Evolutionary conservation across 208 protist genomes (phyloP).

Genomic region (Acanthamoeba sp.): DNA sequence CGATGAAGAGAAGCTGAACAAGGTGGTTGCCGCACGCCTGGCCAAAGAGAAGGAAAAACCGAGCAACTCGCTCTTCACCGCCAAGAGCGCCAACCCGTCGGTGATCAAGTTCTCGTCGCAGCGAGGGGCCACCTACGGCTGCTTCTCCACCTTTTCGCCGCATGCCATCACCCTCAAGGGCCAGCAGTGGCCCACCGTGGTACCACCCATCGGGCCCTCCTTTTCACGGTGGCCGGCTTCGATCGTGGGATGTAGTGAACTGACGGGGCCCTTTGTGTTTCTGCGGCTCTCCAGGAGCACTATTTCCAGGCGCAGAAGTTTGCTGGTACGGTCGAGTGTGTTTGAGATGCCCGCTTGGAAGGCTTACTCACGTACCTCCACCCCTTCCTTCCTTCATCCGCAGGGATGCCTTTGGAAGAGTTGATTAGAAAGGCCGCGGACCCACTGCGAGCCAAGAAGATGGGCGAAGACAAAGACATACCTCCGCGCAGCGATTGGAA

Average conservation of each 20-base stretch:
- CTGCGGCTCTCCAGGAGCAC: background rate
- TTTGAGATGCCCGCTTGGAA: background rate
- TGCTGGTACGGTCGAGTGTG: background rate
- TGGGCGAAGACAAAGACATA: conserved; percentile 49
- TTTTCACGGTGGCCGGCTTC: background rate
- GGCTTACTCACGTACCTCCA: background rate
- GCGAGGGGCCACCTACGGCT: conserved; percentile 30
- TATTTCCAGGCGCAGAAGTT: conserved; percentile 73
- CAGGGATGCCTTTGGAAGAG: conserved; percentile 62
- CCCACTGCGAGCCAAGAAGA: conserved; percentile 49
- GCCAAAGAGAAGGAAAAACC: conserved; percentile 45
- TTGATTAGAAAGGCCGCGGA: conserved; percentile 1
- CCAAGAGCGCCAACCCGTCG: background rate
- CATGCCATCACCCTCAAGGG: conserved; percentile 54
- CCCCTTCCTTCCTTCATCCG: background rate
- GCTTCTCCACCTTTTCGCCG: conserved; percentile 56
- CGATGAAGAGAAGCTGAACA: conserved; percentile 34
- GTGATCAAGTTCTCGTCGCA: conserved; percentile 63
- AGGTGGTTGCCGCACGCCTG: background rate
- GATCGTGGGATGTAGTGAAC: background rate
- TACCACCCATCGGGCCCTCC: background rate
- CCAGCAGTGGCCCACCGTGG: conserved; percentile 59
- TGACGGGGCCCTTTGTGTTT: background rate
- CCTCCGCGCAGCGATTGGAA: conserved; percentile 63
- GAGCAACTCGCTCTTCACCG: background rate